Evolutionary conservation across 2,329 filamentous ascomycete genomes (phyloP), one percentile per base, ranked within the genome.

Genomic region (Stemphylium lycopersici): DNA sequence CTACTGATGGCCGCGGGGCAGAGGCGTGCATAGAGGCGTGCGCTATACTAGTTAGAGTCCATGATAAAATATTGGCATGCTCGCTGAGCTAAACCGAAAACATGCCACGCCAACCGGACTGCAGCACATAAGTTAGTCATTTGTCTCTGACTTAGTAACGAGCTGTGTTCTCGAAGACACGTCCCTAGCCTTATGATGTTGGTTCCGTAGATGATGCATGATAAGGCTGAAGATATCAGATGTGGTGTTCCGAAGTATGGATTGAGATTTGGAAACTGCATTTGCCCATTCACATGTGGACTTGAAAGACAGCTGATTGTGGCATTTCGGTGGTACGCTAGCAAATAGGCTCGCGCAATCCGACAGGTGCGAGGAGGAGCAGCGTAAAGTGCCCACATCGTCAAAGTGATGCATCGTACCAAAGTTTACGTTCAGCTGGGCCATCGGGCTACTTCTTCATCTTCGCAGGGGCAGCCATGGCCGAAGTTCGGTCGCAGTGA

Each of bases 21-120:
- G 36, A 66, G 62, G 60, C 45, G 15, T 60, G 62, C 67, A 69
- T 62, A 48, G 34, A 60, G 63, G 57, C 57, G 61, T 44, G 18
- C 54, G 61, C 69, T 66, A 69, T 55, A 47, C 69, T 61, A 12
- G 12, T 63, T 66, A 48, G 42, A 61, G 71, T 61, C 57, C 60
- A 58, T 73, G 69, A 72, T 73, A 73, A 72, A 63, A 59, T 31
- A 66, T 63, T 62, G 57, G 60, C 55, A 53, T 48, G 34, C 40
- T 41, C 26, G 42, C 31, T 54, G 38, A 44, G 48, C 59, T 61
- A 59, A 49, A 32, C 55, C 48, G 18, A 38, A 52, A 55, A 3
- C 36, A 43, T 51, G 32, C 31, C 18, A 34, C 29, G 56, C 32
- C 34, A 52, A 48, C 37, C 49, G 44, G 39, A 32, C 18, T 29